Evolutionary conservation across 129 eudicot genomes (phyloP), one percentile per base, ranked within the genome.

Genomic region (Sambucus nigra): DNA sequence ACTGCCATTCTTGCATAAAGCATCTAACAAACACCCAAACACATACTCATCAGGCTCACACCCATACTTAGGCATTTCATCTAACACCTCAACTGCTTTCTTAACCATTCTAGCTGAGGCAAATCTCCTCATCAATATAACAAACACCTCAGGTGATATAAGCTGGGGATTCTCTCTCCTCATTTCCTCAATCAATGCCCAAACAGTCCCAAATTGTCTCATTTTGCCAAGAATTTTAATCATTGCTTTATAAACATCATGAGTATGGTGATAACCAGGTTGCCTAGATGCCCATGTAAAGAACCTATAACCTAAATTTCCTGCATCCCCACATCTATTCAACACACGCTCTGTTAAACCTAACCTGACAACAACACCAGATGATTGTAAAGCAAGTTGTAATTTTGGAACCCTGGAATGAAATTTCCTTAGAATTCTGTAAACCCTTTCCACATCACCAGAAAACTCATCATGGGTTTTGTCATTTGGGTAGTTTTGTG

Each of bases 151-250:
- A 0, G 84, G 76, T 9, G 89, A 53, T 33, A 88, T 73, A 39
- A 83, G 76, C 29, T 76, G 77, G 1, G 94, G 75, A 59, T 69
- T 80, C 60, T 88, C 94, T 41, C 54, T 77, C 76, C 94, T 83
- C 96, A 88, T 88, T 66, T 88, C 91, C 38, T 83, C 94, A 35
- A 88, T 73, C 1, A 88, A 64, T 0, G 94, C 96, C 94, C 96
- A 88, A 26, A 88, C 91, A 2, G 80, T 71, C 25, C 91, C 94
- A 65, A 88, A 88, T 38, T 84, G 91, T 51, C 96, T 69, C 96
- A 88, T 88, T 73, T 88, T 88, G 22, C 80, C 76, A 29, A 88
- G 77, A 48, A 63, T 80, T 67, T 72, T 80, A 29, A 88, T 70
- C 84, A 80, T 83, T 1, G 87, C 68, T 59, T 73, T 88, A 41